Percentiles rank a stretch among this genome's conserved stretches.
Conservation (phyloP, 306 rosid species). For the Quercus rubra region DNA sequence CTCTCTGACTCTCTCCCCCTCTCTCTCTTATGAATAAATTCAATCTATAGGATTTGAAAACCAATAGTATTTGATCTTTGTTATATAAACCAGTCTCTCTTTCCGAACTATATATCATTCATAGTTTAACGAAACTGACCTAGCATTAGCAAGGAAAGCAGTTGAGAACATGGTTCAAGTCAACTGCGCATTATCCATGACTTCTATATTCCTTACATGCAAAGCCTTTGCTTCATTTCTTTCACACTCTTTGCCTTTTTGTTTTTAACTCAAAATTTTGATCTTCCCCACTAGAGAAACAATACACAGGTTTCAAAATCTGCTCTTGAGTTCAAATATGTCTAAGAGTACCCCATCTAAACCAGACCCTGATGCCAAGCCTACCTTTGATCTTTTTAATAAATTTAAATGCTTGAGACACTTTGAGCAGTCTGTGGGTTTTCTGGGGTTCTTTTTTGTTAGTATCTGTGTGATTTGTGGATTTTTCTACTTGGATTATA, state of each 20-base stretch:
- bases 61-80: too few relatives aligned
- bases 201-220: conserved; percentile 26
- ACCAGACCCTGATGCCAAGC: conserved; percentile 43
- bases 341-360: conserved; percentile 28
- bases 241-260: conserved; percentile 4
- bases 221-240: conserved; percentile 17
- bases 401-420: conserved; percentile 48
- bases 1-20: neutral
- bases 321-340: conserved; percentile 32
- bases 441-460: conserved; percentile 61
- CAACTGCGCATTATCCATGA: conserved; percentile 5
- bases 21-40: neutral
- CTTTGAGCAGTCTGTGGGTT: conserved; percentile 62
- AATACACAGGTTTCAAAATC: conserved; percentile 14
- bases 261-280: neutral
- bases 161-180: neutral
- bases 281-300: conserved; percentile 10
- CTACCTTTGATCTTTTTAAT: conserved; percentile 39
- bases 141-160: conserved; percentile 33
- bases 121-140: conserved; percentile 44
- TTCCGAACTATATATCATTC: conserved; percentile 11
- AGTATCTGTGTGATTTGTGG: conserved; percentile 40
- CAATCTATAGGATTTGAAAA: too few relatives aligned
- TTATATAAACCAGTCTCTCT: neutral
- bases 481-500: conserved; percentile 56